Evolutionary conservation across 176 grass and related monocot species (phyloP), one percentile per base, ranked within the genome.

Genomic region (Rhynchospora tenuis): DNA sequence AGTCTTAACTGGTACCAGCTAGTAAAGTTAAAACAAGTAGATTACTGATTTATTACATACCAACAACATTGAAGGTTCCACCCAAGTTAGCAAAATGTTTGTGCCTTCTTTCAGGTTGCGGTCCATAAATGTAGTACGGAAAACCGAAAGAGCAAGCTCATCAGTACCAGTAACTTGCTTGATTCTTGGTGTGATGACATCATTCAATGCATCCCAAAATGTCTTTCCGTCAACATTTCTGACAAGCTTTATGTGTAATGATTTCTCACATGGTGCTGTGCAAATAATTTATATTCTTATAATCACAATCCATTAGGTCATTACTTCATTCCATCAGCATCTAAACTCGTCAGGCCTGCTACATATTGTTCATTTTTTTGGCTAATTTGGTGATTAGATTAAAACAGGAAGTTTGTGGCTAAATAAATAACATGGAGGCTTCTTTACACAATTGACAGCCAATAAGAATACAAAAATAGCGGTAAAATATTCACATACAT

Each of bases 191-290:
- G 85, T 81, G 73, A 97, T 92, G 17, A 97, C 87, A 55, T 91
- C 92, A 92, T 91, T 83, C 72, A 97, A 87, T 59, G 94, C 94
- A 58, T 92, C 92, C 87, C 91, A 90, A 65, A 97, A 94, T 44
- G 94, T 97, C 72, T 92, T 92, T 28, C 90, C 92, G 65, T 94
- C 90, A 33, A 97, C 87, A 57, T 85, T 90, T 92, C 94, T 92
- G 47, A 97, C 88, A 38, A 97, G 88, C 85, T 85, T 86, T 81
- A 97, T 97, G 62, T 69, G 88, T 78, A 97, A 80, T 61, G 90
- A 94, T 90, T 97, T 97, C 83, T 88, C 90, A 81, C 84, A 45
- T 5, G 81, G 87, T 82, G 88, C 94, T 94, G 85, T 68, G 24
- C 38, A 50, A 64, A 74, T 55, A 92, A 28, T 54, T 81, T 83